A percentile compares a stretch with the other conserved stretches of the same genome.
Conservation (phyloP, 2,329 filamentous ascomycete species). For the Ophiostoma perfectum region DNA sequence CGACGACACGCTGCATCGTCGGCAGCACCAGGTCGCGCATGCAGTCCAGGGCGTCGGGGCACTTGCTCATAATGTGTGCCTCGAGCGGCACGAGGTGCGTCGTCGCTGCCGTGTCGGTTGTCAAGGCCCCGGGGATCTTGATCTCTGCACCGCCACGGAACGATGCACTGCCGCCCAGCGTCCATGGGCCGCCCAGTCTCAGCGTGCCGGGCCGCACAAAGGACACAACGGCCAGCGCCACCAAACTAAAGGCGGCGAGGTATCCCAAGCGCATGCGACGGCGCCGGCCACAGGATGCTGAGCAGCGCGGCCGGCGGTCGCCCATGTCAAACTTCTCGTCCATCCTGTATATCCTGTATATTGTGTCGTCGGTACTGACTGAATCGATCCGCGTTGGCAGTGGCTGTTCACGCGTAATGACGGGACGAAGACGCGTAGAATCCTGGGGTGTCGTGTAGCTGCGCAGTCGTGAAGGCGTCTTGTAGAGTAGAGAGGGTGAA, state of each 20-base stretch:
- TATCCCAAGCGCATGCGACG: slow-evolving; percentile 20
- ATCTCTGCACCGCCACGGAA: background rate
- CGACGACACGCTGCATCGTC: slow-evolving; percentile 71
- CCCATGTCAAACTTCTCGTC: slow-evolving; percentile 1
- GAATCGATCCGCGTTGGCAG: too few species aligned
- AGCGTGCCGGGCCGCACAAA: slow-evolving; percentile 21
- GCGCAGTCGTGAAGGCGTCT: background rate
- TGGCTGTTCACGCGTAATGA: too few species aligned
- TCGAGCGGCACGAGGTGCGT: slow-evolving; percentile 67
- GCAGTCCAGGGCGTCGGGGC: slow-evolving; percentile 80
- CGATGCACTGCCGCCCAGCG: background rate
- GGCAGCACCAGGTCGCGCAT: slow-evolving; percentile 76
- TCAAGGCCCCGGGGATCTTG: background rate
- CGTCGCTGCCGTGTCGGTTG: background rate
- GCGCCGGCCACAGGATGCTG: background rate
- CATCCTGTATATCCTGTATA: background rate
- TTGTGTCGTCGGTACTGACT: too few species aligned
- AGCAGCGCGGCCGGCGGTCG: slow-evolving; percentile 8
- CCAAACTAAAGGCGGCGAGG: slow-evolving; percentile 19
- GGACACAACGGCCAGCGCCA: slow-evolving; percentile 21
- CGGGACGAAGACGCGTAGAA: background rate
- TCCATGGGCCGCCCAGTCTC: background rate
- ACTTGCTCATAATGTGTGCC: slow-evolving; percentile 96
- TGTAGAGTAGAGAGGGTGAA: background rate
- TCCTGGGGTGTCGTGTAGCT: background rate